Evolutionary conservation across 228 moss, liverwort and hornwort species (phyloP).

Genomic region (Sphagnum fallax): DNA sequence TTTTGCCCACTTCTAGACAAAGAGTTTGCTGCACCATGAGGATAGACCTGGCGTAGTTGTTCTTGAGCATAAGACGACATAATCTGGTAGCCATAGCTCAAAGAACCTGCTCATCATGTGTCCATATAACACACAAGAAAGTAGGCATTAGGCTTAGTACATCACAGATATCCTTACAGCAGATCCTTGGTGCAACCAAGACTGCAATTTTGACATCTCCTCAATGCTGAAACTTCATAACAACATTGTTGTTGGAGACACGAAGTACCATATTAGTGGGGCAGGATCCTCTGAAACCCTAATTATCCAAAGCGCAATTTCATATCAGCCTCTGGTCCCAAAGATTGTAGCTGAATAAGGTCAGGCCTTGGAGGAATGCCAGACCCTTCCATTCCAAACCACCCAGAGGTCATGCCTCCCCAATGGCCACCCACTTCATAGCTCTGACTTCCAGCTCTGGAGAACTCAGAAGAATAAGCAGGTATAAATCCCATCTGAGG

Average conservation of each 20-base stretch:
- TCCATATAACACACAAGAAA: background rate
- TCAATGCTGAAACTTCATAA: background rate
- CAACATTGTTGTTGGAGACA: background rate
- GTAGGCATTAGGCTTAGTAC: conserved; percentile 1
- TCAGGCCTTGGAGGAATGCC: conserved; percentile 29
- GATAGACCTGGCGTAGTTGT: background rate
- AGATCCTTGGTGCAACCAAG: background rate
- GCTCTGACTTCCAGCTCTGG: conserved; percentile 49
- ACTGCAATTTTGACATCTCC: background rate
- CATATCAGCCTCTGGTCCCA: conserved; percentile 45
- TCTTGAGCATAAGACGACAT: background rate
- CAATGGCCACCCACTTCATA: conserved; percentile 44
- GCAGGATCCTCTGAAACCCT: background rate
- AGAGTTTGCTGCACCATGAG: too few relatives aligned
- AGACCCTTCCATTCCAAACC: conserved; percentile 67
- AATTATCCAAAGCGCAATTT: conserved; percentile 30
- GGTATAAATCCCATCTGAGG: conserved; percentile 48
- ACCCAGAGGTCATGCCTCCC: conserved; percentile 59
- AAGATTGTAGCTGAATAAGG: conserved; percentile 16
- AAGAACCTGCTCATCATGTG: background rate
- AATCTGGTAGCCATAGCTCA: background rate
- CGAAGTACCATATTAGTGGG: background rate
- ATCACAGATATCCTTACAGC: background rate
- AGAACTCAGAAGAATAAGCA: conserved; percentile 63
- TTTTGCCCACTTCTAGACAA: too few relatives aligned